Percentiles rank a stretch among this genome's conserved stretches.
phyloP scores from a whole-genome alignment of 1,284 basidiomycete genomes.

The Ceratorhiza oryzae-sativae region DNA sequence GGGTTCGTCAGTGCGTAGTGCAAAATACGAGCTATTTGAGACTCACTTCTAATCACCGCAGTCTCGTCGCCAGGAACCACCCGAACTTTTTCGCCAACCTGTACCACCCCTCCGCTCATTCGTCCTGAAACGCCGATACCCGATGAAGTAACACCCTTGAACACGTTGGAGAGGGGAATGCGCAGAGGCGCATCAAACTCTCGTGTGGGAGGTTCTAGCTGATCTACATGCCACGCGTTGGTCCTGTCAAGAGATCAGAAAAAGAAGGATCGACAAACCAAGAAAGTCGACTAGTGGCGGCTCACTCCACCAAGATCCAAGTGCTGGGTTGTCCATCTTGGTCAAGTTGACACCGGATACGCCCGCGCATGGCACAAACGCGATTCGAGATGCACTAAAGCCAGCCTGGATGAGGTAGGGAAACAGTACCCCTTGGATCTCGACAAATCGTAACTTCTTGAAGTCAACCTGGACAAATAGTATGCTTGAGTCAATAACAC shows the following conservation, averaged over 20 bases:
- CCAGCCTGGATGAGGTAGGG: slow-evolving; percentile 90
- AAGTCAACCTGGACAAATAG: slow-evolving; percentile 72
- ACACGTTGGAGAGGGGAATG: slow-evolving; percentile 94
- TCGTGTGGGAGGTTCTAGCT: slow-evolving; percentile 80
- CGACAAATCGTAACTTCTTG: slow-evolving; percentile 82
- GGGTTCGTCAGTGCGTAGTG: not conserved
- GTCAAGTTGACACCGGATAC: slow-evolving; percentile 90
- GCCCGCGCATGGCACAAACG: slow-evolving; percentile 89
- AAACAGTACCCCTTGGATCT: slow-evolving; percentile 76
- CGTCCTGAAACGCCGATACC: slow-evolving; percentile 88
- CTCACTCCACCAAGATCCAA: slow-evolving; percentile 84
- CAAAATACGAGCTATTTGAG: slow-evolving; percentile 9
- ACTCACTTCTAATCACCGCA: slow-evolving; percentile 79
- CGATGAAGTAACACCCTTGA: slow-evolving; percentile 75
- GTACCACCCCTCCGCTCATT: slow-evolving; percentile 85
- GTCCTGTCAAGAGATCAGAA: not conserved
- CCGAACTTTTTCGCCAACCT: slow-evolving; percentile 88
- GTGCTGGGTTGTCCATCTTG: slow-evolving; percentile 56
- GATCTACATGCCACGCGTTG: slow-evolving; percentile 59
- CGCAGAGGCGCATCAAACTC: slow-evolving; percentile 81
- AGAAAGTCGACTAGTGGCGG: slow-evolving; percentile 76
- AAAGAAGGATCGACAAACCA: not conserved
- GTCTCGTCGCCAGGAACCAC: slow-evolving; percentile 93
- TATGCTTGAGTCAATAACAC: slow-evolving; percentile 26
- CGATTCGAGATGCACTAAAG: slow-evolving; percentile 79